Conservation (phyloP, 805 yeast species). For the Candida dendrica region DNA sequence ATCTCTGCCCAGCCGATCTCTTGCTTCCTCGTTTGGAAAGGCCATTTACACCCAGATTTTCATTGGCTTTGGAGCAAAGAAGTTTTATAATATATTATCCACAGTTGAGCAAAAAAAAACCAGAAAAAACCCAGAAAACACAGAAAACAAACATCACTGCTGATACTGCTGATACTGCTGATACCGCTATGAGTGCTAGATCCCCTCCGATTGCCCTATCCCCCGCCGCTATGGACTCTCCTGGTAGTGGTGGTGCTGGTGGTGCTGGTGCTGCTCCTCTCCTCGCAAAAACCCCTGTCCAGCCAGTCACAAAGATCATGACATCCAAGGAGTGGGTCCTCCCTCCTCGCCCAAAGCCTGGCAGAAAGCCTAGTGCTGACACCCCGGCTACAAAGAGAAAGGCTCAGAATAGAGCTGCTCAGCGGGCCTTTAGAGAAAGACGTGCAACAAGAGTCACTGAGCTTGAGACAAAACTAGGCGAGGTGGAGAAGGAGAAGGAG, state of each 20-base stretch:
- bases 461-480: slow-evolving; percentile 61
- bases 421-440: slow-evolving; percentile 83
- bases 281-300: background rate
- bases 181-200: background rate
- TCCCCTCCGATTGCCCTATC: background rate
- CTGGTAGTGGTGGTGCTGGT: slow-evolving; percentile 5
- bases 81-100: background rate
- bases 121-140: background rate
- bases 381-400: slow-evolving; percentile 80
- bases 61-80: background rate
- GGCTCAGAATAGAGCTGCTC: slow-evolving; percentile 93
- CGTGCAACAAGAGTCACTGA: slow-evolving; percentile 77
- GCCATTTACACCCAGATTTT: slow-evolving; percentile 1
- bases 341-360: slow-evolving; percentile 76
- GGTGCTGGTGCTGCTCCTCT: background rate
- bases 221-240: background rate
- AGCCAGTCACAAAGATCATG: slow-evolving; percentile 37
- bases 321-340: slow-evolving; percentile 72
- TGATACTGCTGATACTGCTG: background rate
- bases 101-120: background rate
- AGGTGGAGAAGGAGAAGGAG: slow-evolving; percentile 60
- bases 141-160: background rate
- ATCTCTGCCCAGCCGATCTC: background rate
- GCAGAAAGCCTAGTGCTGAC: slow-evolving; percentile 56
- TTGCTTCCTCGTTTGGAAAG: background rate